Evolutionary conservation across 202 grass and related monocot species (phyloP).

Genomic region (Hordeum pubiflorum): DNA sequence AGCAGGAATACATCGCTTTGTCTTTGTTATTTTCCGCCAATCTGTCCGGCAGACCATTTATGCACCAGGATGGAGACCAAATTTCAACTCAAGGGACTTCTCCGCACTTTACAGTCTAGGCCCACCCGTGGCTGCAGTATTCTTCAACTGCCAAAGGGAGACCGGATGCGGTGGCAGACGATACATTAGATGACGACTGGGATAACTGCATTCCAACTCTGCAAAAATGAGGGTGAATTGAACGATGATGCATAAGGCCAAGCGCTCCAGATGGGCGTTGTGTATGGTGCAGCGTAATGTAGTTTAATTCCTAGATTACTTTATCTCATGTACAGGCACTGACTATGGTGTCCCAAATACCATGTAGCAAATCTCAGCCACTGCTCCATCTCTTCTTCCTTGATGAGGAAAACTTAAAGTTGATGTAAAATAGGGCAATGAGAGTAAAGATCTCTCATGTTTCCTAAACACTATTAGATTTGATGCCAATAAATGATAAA

Average conservation of each 20-base stretch:
- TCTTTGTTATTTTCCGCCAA: conserved; percentile 83
- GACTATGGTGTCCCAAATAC: conserved; percentile 25
- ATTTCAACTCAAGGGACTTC: conserved; percentile 96
- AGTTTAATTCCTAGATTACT: conserved; percentile 25
- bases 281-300: neutral
- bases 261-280: neutral
- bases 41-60: conserved; percentile 59
- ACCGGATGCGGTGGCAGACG: conserved; percentile 89
- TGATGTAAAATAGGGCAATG: neutral
- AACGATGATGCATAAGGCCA: conserved; percentile 22
- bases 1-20: conserved; percentile 91
- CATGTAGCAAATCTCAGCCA: conserved; percentile 6
- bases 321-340: conserved; percentile 26
- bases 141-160: conserved; percentile 98
- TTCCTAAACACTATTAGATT: neutral
- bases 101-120: conserved; percentile 77
- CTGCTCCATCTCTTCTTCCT: neutral
- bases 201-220: conserved; percentile 5
- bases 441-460: neutral
- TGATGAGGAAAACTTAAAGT: neutral
- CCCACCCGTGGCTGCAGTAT: conserved; percentile 66
- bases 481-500: neutral
- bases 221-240: conserved; percentile 12
- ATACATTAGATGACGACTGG: conserved; percentile 46
- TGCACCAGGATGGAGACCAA: conserved; percentile 79